These are phyloP conservation scores for Crucibulum laeve DNA, from an alignment of 768 basidiomycete species.

Conservation along the genomic window DNA sequence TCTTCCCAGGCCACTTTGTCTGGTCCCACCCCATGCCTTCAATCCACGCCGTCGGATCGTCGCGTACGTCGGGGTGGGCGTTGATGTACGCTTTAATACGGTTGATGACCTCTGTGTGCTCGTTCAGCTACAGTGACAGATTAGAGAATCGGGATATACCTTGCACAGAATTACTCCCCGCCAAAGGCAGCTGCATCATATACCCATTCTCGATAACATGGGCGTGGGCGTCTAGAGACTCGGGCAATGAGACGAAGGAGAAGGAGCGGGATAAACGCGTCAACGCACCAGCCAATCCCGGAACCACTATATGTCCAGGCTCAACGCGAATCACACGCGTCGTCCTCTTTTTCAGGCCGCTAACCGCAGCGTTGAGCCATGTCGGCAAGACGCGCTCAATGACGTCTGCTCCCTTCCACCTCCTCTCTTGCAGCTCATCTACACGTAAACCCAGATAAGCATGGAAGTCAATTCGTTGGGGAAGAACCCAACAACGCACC, in stretches of 20 bases:
- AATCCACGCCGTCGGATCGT: conserved; percentile 64
- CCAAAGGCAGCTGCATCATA: conserved; percentile 60
- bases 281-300: conserved; percentile 63
- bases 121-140: background rate
- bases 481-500: conserved; percentile 27
- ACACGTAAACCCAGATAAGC: conserved; percentile 1
- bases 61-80: conserved; percentile 48
- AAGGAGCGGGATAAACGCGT: background rate
- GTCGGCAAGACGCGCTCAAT: too few species aligned
- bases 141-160: conserved; percentile 31
- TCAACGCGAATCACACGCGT: conserved; percentile 11
- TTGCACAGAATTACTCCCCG: conserved; percentile 50
- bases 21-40: conserved; percentile 95
- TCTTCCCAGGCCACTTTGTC: conserved; percentile 60
- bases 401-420: background rate
- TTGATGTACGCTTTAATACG: conserved; percentile 56
- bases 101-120: conserved; percentile 52
- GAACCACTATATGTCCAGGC: conserved; percentile 48
- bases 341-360: background rate
- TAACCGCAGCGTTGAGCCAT: too few species aligned
- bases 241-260: background rate
- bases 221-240: conserved; percentile 70
- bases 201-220: conserved; percentile 76
- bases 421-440: conserved; percentile 6
- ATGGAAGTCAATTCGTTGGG: background rate